Evolutionary conservation across 306 rosid species (phyloP).

Genomic region (Medicago ruthenica): DNA sequence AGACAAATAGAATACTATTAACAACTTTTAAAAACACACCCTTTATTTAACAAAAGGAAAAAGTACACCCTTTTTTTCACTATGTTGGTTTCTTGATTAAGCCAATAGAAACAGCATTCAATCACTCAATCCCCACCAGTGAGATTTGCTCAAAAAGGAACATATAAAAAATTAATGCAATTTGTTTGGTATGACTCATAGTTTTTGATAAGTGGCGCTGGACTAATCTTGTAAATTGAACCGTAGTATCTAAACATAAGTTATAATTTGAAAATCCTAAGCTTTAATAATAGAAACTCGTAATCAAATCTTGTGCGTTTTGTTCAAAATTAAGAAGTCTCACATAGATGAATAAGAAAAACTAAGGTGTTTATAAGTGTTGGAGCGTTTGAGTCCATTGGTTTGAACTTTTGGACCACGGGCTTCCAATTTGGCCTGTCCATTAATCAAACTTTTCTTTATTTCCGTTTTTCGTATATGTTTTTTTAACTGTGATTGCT

Average conservation of each 20-base stretch:
- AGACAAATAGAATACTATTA: slow-evolving; percentile 19
- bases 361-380: neutral
- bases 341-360: neutral
- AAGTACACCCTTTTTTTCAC: slow-evolving; percentile 21
- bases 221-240: neutral
- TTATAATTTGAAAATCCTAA: neutral
- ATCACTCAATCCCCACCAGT: neutral
- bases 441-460: too few species aligned
- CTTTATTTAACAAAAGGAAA: neutral
- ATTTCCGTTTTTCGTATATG: too few species aligned
- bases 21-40: slow-evolving; percentile 23
- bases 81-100: slow-evolving; percentile 24
- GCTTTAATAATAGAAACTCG: neutral
- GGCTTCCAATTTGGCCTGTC: neutral
- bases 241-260: neutral
- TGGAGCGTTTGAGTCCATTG: neutral
- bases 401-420: neutral
- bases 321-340: neutral
- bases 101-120: slow-evolving; percentile 21
- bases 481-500: too few species aligned
- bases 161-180: neutral
- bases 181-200: neutral
- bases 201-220: neutral
- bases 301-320: too few species aligned
- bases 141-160: neutral